Percentiles rank a stretch among this genome's conserved stretches.
Evolutionary conservation across 768 basidiomycete species (phyloP).

Genomic region (Termitomyces sp.): DNA sequence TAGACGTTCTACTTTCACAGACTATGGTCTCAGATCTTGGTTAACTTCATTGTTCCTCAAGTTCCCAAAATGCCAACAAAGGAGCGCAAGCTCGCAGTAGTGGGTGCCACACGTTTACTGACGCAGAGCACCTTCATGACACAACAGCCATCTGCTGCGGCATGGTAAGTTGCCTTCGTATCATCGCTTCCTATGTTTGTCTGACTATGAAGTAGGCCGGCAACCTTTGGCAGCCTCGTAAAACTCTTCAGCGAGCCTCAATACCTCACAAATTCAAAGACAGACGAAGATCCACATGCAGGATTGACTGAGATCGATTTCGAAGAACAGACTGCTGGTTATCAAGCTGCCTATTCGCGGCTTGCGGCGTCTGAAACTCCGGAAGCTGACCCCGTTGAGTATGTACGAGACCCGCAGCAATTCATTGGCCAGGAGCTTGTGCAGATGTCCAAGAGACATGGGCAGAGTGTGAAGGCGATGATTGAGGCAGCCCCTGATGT

Average conservation of each 20-base stretch:
- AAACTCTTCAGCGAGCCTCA: slow-evolving; percentile 78
- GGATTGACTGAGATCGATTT: slow-evolving; percentile 77
- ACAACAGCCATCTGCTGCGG: slow-evolving; percentile 50
- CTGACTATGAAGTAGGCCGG: slow-evolving; percentile 45
- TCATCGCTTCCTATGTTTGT: background rate
- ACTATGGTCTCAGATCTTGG: slow-evolving; percentile 76
- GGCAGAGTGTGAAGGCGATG: slow-evolving; percentile 30
- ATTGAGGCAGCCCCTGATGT: slow-evolving; percentile 28
- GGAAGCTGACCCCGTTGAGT: slow-evolving; percentile 55
- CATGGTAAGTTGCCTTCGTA: slow-evolving; percentile 47
- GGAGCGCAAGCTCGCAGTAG: slow-evolving; percentile 79
- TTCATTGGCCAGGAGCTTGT: slow-evolving; percentile 45
- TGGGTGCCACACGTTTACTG: slow-evolving; percentile 76
- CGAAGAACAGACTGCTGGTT: slow-evolving; percentile 86
- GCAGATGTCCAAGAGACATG: slow-evolving; percentile 29
- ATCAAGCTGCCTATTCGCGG: slow-evolving; percentile 91
- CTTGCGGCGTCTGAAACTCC: slow-evolving; percentile 73
- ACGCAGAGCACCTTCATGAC: slow-evolving; percentile 71
- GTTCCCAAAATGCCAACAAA: slow-evolving; percentile 73
- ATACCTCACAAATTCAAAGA: slow-evolving; percentile 42
- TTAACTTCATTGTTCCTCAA: slow-evolving; percentile 75
- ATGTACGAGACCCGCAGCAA: slow-evolving; percentile 50
- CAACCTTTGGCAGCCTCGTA: slow-evolving; percentile 61
- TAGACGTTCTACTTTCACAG: slow-evolving; percentile 17
- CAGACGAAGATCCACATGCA: slow-evolving; percentile 43